Conservation (phyloP, 2,329 filamentous ascomycete species). For the Coniochaeta hoffmannii region DNA sequence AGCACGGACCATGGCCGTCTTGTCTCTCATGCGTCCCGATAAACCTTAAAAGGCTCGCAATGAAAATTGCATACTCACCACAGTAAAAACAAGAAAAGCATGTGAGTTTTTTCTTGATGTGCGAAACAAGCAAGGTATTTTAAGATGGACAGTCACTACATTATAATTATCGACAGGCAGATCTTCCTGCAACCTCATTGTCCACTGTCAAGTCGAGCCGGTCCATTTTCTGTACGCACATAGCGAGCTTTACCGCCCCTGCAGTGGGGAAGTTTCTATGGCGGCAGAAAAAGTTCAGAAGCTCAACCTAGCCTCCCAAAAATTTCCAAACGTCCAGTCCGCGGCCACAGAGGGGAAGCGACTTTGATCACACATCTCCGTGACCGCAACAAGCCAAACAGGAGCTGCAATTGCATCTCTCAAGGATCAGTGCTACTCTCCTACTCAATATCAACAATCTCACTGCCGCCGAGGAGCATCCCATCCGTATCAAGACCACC, state of each 20-base stretch:
- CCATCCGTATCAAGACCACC: not conserved
- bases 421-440: too few species aligned
- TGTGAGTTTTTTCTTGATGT: too few species aligned
- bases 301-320: conserved; percentile 6
- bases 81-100: too few species aligned
- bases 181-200: too few species aligned
- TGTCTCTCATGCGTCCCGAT: too few species aligned
- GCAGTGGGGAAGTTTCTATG: conserved; percentile 5
- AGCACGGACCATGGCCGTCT: too few species aligned
- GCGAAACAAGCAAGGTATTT: too few species aligned
- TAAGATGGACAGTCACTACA: too few species aligned
- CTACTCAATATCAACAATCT: not conserved
- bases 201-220: too few species aligned
- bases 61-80: too few species aligned
- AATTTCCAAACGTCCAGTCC: not conserved
- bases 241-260: not conserved
- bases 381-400: not conserved
- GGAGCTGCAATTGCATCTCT: not conserved
- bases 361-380: not conserved
- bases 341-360: conserved; percentile 3
- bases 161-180: too few species aligned
- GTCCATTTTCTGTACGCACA: not conserved
- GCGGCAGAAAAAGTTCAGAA: conserved; percentile 13
- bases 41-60: too few species aligned
- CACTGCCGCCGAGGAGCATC: not conserved